These are phyloP conservation scores for Senna tora DNA, from an alignment of 306 rosid genomes.

Conservation along the genomic window DNA sequence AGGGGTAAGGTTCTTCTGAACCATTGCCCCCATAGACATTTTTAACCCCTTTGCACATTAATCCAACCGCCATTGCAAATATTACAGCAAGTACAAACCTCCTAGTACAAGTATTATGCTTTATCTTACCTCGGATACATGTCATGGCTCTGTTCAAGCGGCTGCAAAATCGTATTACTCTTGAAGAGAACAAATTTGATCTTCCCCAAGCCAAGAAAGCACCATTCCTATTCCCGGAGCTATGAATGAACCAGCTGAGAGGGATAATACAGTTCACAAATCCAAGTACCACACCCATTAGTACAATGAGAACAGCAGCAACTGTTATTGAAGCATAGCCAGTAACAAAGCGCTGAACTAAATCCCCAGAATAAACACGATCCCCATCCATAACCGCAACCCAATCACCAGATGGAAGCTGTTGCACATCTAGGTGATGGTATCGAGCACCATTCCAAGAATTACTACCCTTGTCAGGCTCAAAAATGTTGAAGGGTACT, in stretches of 20 bases:
- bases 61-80: slow-evolving; percentile 63
- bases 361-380: slow-evolving; percentile 87
- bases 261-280: slow-evolving; percentile 87
- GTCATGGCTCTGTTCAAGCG: slow-evolving; percentile 76
- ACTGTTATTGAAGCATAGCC: slow-evolving; percentile 73
- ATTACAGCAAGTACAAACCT: slow-evolving; percentile 66
- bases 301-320: slow-evolving; percentile 65
- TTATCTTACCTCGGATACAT: slow-evolving; percentile 65
- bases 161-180: slow-evolving; percentile 69
- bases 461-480: slow-evolving; percentile 78
- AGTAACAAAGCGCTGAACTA: slow-evolving; percentile 59
- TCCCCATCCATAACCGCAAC: slow-evolving; percentile 96
- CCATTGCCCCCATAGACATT: slow-evolving; percentile 85
- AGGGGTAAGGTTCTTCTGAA: slow-evolving; percentile 81
- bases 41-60: slow-evolving; percentile 77
- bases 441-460: slow-evolving; percentile 93
- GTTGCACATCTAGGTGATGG: slow-evolving; percentile 91
- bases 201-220: slow-evolving; percentile 67
- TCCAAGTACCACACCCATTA: slow-evolving; percentile 78
- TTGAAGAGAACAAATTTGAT: slow-evolving; percentile 60
- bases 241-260: slow-evolving; percentile 66
- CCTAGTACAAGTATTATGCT: slow-evolving; percentile 73
- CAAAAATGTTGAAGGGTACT: slow-evolving; percentile 66
- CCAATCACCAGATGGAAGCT: slow-evolving; percentile 82
- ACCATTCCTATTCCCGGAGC: slow-evolving; percentile 63